Evolutionary conservation across 805 yeast species (phyloP).

Genomic region (Wickerhamomyces bovis): DNA sequence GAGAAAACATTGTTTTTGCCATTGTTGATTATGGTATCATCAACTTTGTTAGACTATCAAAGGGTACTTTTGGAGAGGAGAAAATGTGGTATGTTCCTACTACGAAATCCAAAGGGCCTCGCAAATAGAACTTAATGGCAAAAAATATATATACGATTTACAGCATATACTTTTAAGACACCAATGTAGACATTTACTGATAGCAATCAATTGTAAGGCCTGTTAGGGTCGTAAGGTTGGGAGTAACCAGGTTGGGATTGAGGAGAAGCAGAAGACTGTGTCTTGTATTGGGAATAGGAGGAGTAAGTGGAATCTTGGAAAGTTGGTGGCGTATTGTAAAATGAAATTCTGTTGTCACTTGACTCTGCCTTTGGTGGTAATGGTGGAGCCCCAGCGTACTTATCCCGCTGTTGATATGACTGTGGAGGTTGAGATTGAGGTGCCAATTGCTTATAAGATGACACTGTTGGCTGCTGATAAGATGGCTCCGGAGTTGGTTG

Average conservation of each 20-base stretch:
- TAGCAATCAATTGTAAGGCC: slow-evolving; percentile 4
- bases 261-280: slow-evolving; percentile 5
- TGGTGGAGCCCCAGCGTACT: slow-evolving; percentile 12
- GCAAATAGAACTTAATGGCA: not conserved
- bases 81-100: slow-evolving; percentile 10
- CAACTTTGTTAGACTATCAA: slow-evolving; percentile 32
- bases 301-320: slow-evolving; percentile 36
- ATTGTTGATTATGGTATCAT: slow-evolving; percentile 70
- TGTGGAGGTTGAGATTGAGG: slow-evolving; percentile 6
- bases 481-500: slow-evolving; percentile 1
- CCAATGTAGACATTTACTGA: not conserved
- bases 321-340: slow-evolving; percentile 45
- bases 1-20: slow-evolving; percentile 49
- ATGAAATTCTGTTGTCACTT: slow-evolving; percentile 28
- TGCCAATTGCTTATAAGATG: not conserved
- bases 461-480: not conserved
- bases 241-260: slow-evolving; percentile 8
- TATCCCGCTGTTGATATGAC: slow-evolving; percentile 3
- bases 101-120: not conserved
- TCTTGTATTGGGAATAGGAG: slow-evolving; percentile 21
- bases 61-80: slow-evolving; percentile 7
- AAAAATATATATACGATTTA: not conserved
- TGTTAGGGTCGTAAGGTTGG: slow-evolving; percentile 22
- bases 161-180: not conserved
- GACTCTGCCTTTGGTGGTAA: slow-evolving; percentile 10